Evolutionary conservation across 2,329 filamentous ascomycete species (phyloP).

Genomic region (Beauveria australis): DNA sequence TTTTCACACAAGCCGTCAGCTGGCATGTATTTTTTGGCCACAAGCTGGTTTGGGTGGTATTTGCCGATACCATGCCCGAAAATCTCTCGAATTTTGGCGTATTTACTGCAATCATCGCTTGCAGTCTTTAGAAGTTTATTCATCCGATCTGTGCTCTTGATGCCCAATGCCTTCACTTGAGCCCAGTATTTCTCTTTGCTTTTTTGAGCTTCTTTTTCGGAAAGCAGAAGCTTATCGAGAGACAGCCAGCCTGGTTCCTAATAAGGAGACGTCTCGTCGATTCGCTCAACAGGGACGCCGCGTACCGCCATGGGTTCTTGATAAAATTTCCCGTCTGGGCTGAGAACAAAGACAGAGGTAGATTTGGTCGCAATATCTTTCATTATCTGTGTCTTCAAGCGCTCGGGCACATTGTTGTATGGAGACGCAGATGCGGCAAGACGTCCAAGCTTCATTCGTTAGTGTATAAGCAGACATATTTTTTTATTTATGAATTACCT

Average conservation of each 20-base stretch:
- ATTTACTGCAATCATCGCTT: constrained; percentile 25
- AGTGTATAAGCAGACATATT: not conserved
- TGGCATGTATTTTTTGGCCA: constrained; percentile 25
- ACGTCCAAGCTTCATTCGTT: not conserved
- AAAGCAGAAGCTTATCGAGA: constrained; percentile 20
- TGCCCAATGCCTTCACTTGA: not conserved
- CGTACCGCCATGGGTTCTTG: constrained; percentile 17
- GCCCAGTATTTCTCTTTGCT: constrained; percentile 13
- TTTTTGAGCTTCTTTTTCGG: constrained; percentile 17
- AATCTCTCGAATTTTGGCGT: constrained; percentile 25
- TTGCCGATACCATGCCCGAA: constrained; percentile 20
- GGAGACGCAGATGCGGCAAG: not conserved
- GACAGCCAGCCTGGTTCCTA: constrained; percentile 25
- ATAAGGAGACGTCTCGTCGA: constrained; percentile 22
- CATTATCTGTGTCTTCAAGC: not conserved
- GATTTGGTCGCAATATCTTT: not conserved
- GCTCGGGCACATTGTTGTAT: not conserved
- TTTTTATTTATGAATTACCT: not conserved
- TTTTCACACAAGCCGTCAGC: constrained; percentile 24
- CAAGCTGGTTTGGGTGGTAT: constrained; percentile 31
- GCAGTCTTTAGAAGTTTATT: constrained; percentile 17
- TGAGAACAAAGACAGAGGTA: constrained; percentile 15
- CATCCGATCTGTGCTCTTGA: not conserved
- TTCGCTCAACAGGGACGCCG: constrained; percentile 20
- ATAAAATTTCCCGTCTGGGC: constrained; percentile 18